Evolutionary conservation across 2,329 filamentous ascomycete genomes (phyloP), one percentile per base, ranked within the genome.

Genomic region (Waltergamsia citrina): DNA sequence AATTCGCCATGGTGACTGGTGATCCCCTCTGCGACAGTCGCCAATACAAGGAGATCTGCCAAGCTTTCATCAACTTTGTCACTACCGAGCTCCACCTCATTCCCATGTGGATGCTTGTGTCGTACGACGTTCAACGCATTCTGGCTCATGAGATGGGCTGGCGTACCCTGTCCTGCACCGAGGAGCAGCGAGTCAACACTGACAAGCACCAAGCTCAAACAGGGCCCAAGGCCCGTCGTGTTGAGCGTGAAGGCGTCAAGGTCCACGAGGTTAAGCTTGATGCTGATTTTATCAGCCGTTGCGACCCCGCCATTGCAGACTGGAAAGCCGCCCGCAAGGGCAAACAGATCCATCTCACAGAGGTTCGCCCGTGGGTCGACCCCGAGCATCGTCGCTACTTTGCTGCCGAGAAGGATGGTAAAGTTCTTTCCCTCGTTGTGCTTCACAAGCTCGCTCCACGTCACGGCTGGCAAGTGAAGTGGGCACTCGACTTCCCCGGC

Each of bases 381-480:
- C 67, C 74, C 50, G 74, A 75, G 41, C 87, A 95, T 53, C 78
- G 88, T 12, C 81, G 85, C 43, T 95, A 94, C 64, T 85, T 88
- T 51, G 83, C 85, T 47, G 82, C 85, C 8, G 71, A 80, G 43
- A 83, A 83, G 49, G 72, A 84, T 12, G 83, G 83, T 41, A 74
- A 71, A 39, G 75, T 95, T 37, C 71, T 71, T 27, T 81, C 82
- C 22, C 72, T 95, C 38, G 81, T 90, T n/a, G 79, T 90, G 7
- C 67, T 95, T 47, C 83, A 84, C 34, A 83, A 86, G 55, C 74
- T 95, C 19, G 75, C 82, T 4, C 85, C 86, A 3, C 67, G 74
- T 23, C 76, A 93, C 53, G 88, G 88, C 35, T 93, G 86, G 77
- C 88, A 95, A 63, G 81, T 94, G 53, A 95, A 95, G 65, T 94